Conservation (phyloP, 495 filamentous ascomycete genomes). For the Paragyromitra xinjiangensis region DNA sequence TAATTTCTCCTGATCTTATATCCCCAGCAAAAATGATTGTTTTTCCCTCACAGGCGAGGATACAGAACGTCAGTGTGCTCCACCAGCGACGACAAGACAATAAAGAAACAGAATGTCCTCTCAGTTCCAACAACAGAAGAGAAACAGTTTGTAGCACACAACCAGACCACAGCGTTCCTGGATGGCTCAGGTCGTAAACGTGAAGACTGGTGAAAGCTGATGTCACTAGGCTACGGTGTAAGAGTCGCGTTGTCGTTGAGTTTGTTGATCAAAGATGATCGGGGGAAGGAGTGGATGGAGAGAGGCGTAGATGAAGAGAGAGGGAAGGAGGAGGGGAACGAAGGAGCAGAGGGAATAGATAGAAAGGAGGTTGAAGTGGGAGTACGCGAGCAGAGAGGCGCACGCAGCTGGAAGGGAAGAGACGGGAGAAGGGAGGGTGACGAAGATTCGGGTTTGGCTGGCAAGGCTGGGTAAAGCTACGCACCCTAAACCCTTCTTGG, state of each 20-base stretch:
- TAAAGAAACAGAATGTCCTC: slow-evolving; percentile 55
- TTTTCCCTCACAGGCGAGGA: slow-evolving; percentile 56
- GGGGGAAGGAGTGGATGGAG: slow-evolving; percentile 24
- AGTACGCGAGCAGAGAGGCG: slow-evolving; percentile 49
- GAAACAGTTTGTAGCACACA: slow-evolving; percentile 49
- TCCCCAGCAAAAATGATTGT: slow-evolving; percentile 56
- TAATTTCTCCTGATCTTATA: slow-evolving; percentile 49
- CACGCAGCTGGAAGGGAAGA: slow-evolving; percentile 52
- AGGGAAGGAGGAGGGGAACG: slow-evolving; percentile 11
- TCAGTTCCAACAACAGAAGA: slow-evolving; percentile 55
- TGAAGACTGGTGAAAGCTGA: slow-evolving; percentile 40
- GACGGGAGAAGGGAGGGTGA: slow-evolving; percentile 51
- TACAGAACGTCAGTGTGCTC: slow-evolving; percentile 54
- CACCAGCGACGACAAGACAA: slow-evolving; percentile 53
- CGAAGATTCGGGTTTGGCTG: slow-evolving; percentile 52
- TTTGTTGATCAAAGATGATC: slow-evolving; percentile 26
- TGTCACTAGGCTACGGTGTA: not conserved
- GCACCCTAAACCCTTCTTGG: slow-evolving; percentile 49
- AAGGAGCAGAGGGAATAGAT: slow-evolving; percentile 40
- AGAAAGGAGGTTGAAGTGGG: slow-evolving; percentile 51
- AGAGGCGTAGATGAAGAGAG: slow-evolving; percentile 26
- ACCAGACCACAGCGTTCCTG: slow-evolving; percentile 38
- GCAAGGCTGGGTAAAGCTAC: slow-evolving; percentile 48
- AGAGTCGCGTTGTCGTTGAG: slow-evolving; percentile 40
- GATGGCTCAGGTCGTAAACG: slow-evolving; percentile 28